Conservation (phyloP, 2,329 filamentous ascomycete species). For the Nemania sp. region DNA sequence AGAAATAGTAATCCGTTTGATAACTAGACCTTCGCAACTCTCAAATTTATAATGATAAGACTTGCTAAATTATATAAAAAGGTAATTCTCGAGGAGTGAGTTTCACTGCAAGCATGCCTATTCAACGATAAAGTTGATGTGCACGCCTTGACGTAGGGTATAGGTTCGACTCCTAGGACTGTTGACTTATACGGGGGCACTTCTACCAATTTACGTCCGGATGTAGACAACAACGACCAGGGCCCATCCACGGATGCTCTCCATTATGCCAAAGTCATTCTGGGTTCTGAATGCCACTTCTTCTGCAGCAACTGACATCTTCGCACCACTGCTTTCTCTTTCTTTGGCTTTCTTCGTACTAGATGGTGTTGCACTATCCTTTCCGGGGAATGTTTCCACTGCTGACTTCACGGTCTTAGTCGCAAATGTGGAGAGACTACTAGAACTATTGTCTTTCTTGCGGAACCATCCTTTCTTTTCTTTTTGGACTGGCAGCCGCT, state of each 20-base stretch:
- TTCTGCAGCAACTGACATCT: slow-evolving; percentile 58
- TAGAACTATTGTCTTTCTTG: slow-evolving; percentile 28
- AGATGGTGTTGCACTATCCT: slow-evolving; percentile 10
- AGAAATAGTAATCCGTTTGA: too few relatives aligned
- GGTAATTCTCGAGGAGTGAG: too few relatives aligned
- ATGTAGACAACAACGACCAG: slow-evolving; percentile 59
- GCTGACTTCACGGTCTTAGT: slow-evolving; percentile 16
- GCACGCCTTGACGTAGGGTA: too few relatives aligned
- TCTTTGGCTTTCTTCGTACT: slow-evolving; percentile 38
- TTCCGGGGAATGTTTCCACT: slow-evolving; percentile 14
- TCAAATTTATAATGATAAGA: too few relatives aligned
- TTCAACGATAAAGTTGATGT: too few relatives aligned
- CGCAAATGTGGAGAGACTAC: slow-evolving; percentile 24
- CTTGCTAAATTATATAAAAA: too few relatives aligned
- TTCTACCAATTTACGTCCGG: slow-evolving; percentile 39
- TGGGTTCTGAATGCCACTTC: slow-evolving; percentile 64
- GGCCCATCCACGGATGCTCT: slow-evolving; percentile 63
- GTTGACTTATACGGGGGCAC: too few relatives aligned
- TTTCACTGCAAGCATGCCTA: too few relatives aligned
- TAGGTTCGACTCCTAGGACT: too few relatives aligned
- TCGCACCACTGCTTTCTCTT: slow-evolving; percentile 40
- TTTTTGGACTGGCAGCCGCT: slow-evolving; percentile 48
- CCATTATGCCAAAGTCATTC: slow-evolving; percentile 65
- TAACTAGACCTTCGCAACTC: too few relatives aligned
- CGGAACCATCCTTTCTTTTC: slow-evolving; percentile 53